phyloP scores from a whole-genome alignment of 305 asterid species.

The Coffea humblotiana region DNA sequence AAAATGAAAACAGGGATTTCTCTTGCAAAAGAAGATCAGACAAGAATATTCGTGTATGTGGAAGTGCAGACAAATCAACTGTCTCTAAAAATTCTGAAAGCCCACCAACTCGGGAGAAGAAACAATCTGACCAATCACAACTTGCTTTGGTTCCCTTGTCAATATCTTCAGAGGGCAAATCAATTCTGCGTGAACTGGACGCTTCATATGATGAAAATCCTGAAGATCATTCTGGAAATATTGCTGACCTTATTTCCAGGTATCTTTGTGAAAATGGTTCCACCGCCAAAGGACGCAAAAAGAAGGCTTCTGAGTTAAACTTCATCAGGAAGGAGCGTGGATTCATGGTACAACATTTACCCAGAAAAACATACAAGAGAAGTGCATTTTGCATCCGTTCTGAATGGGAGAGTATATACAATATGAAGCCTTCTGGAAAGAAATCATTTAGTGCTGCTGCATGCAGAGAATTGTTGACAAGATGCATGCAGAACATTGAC shows the following conservation, averaged over 20 bases:
- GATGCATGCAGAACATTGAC: constrained; percentile 85
- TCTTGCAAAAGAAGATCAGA: constrained; percentile 26
- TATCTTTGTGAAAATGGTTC: constrained; percentile 53
- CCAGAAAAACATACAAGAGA: constrained; percentile 38
- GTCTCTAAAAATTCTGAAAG: constrained; percentile 23
- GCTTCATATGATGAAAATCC: constrained; percentile 30
- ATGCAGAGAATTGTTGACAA: constrained; percentile 75
- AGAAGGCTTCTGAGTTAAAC: constrained; percentile 38
- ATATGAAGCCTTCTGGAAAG: constrained; percentile 64
- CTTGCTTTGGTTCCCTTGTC: constrained; percentile 34
- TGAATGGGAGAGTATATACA: constrained; percentile 76
- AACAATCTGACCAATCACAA: constrained; percentile 26
- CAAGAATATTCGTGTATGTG: constrained; percentile 17
- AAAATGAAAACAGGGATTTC: constrained; percentile 22
- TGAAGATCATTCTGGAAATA: constrained; percentile 42
- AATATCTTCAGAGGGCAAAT: constrained; percentile 28
- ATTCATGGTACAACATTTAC: constrained; percentile 32
- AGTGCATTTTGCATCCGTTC: constrained; percentile 43
- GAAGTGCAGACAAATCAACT: constrained; percentile 26
- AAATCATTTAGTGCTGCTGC: constrained; percentile 78
- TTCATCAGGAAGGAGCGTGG: constrained; percentile 43
- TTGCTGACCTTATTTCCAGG: constrained; percentile 50
- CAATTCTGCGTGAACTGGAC: constrained; percentile 30
- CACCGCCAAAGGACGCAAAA: constrained; percentile 34
- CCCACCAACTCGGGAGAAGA: constrained; percentile 6